These are phyloP conservation scores for Colletotrichum sp. DNA, from an alignment of 2,329 filamentous ascomycete species.

Conservation along the genomic window DNA sequence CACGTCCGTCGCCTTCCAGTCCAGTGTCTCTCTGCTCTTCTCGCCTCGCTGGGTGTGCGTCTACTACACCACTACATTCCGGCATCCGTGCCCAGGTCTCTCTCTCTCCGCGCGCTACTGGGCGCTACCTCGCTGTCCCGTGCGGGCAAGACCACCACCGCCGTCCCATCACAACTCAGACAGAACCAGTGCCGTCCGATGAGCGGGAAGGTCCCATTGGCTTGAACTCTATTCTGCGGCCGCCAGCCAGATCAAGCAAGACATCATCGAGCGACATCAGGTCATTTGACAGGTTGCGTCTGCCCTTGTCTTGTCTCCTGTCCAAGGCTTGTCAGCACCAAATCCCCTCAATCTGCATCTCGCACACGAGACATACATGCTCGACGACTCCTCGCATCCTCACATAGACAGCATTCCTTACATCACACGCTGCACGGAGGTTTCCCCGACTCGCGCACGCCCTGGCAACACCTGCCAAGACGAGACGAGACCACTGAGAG, in stretches of 20 bases:
- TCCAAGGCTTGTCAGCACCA: not conserved
- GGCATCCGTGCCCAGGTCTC: not conserved
- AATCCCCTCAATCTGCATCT: not conserved
- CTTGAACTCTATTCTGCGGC: constrained; percentile 15
- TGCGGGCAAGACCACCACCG: not conserved
- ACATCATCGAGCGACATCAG: constrained; percentile 1
- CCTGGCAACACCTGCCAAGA: not conserved
- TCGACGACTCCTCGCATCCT: not conserved
- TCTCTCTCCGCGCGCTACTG: not conserved
- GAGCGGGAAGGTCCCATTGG: constrained; percentile 16
- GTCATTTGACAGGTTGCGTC: constrained; percentile 14
- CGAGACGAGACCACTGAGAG: not conserved
- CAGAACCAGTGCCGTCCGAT: not conserved
- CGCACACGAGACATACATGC: not conserved
- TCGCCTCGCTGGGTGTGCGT: not conserved
- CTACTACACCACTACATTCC: not conserved
- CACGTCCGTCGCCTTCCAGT: not conserved
- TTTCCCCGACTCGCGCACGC: not conserved
- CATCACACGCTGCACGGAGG: not conserved
- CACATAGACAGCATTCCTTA: not conserved
- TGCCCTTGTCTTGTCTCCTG: constrained; percentile 1
- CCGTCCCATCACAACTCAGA: not conserved
- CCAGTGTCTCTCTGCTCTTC: not conserved
- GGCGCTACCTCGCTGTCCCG: not conserved
- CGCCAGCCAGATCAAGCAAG: constrained; percentile 10